Evolutionary conservation across 1,284 basidiomycete species (phyloP), one percentile per base, ranked within the genome.

Genomic region (Pseudozyma tsukubaensis): DNA sequence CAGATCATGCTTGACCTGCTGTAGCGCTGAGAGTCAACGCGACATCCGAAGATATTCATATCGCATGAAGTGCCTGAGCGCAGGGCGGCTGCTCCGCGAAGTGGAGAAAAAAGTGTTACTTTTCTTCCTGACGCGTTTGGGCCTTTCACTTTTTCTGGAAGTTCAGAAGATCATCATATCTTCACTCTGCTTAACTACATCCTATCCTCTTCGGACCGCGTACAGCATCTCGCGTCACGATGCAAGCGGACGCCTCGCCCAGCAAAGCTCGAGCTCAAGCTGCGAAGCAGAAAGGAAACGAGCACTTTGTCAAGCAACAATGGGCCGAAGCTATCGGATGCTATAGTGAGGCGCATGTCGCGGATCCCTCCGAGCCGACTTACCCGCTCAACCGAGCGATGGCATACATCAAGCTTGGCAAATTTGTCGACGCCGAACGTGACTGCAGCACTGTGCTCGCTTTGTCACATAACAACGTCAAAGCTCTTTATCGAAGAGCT

Each of bases 371-470:
- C n/a, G 69, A 72, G 35, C 59, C 69, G 2, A 63, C 69, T 8
- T 66, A 63, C 49, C 59, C 69, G 34, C 57, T 72, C 16, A 72
- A 72, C 35, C 45, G 69, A 12, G 69, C 69, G 19, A 72, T 72
- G 69, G 69, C 69, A 11, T 72, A 72, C 52, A 58, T 72, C 55
- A 72, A 72, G 56, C 53, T 66, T 10, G 59, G 48, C 47, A 72
- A 72, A 43, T 63, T 49, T 18, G 18, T 62, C 24, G 69, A 72
- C 21, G 69, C 69, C 5, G 69, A 72, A 12, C 55, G 69, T 13
- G 69, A 72, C 36, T 72, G 69, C 49, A 59, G 59, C 13, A 50
- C 49, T 8, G 63, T 52, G 2, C 56, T 72, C 0, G 7, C 19
- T 0, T 39, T 72, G 4, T 59, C 69, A 13, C 69, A 63, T 6